These are phyloP conservation scores for Tolypocladium pustulatum DNA, from an alignment of 2,329 filamentous ascomycete species.

Conservation along the genomic window DNA sequence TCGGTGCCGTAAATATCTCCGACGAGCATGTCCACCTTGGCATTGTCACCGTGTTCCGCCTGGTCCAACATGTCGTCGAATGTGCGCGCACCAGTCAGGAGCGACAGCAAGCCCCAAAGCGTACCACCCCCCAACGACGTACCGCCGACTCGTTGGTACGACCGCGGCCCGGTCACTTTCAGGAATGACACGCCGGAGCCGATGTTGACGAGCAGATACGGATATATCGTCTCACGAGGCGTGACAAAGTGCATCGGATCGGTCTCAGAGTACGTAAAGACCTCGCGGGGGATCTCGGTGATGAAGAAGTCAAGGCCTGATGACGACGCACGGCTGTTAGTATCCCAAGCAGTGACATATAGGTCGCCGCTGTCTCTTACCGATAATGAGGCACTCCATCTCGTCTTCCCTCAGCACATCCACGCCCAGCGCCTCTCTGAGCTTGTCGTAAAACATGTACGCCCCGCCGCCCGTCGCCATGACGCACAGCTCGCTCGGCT, in stretches of 20 bases:
- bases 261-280: conserved; percentile 89
- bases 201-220: conserved; percentile 96
- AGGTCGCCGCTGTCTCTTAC: conserved; percentile 30
- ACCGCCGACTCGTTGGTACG: conserved; percentile 85
- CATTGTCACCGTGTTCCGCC: conserved; percentile 85
- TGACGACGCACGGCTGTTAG: background rate
- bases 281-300: conserved; percentile 90
- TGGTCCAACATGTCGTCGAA: conserved; percentile 96
- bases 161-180: conserved; percentile 82
- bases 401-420: conserved; percentile 91
- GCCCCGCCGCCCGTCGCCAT: conserved; percentile 95
- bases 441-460: conserved; percentile 92
- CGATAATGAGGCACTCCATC: conserved; percentile 97
- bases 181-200: conserved; percentile 95
- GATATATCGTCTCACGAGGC: conserved; percentile 73
- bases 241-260: conserved; percentile 85
- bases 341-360: background rate
- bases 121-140: conserved; percentile 95
- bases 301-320: conserved; percentile 96
- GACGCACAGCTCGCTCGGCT: conserved; percentile 66
- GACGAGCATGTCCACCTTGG: conserved; percentile 89
- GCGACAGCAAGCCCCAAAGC: conserved; percentile 85
- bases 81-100: conserved; percentile 86
- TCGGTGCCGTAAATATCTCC: conserved; percentile 96
- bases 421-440: conserved; percentile 72